Percentiles rank a stretch among this genome's conserved stretches.
phyloP scores from a whole-genome alignment of 768 basidiomycete genomes.

The Lyophyllum semitale region DNA sequence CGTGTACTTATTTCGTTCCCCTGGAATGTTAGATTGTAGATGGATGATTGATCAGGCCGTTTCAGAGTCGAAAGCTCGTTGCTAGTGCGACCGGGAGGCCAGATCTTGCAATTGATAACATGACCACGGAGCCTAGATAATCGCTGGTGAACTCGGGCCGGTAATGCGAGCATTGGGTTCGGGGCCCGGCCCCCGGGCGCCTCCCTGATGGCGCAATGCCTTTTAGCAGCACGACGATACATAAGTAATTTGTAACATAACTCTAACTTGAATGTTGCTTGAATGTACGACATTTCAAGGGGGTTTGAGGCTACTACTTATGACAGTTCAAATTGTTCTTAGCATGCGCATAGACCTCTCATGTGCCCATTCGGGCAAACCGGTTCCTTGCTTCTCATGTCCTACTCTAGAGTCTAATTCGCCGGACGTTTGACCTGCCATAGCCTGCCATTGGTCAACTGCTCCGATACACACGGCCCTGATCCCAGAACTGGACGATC shows the following conservation, averaged over 20 bases:
- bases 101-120: too few species aligned
- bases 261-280: too few species aligned
- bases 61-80: too few species aligned
- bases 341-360: neutral
- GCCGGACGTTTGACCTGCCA: neutral
- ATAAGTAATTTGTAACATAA: too few species aligned
- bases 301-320: neutral
- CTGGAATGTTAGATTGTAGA: neutral
- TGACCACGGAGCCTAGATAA: too few species aligned
- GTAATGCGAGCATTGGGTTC: too few species aligned
- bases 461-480: neutral
- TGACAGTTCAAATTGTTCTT: neutral
- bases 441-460: neutral
- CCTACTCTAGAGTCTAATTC: neutral
- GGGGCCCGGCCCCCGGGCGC: too few species aligned
- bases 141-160: too few species aligned
- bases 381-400: neutral
- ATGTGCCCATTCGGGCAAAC: neutral
- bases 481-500: neutral
- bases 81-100: too few species aligned
- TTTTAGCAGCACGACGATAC: too few species aligned
- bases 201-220: too few species aligned
- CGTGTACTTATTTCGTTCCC: neutral
- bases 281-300: neutral
- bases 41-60: too few species aligned